Evolutionary conservation across 805 yeast genomes (phyloP), one percentile per base, ranked within the genome.

Genomic region (Lachancea waltii): DNA sequence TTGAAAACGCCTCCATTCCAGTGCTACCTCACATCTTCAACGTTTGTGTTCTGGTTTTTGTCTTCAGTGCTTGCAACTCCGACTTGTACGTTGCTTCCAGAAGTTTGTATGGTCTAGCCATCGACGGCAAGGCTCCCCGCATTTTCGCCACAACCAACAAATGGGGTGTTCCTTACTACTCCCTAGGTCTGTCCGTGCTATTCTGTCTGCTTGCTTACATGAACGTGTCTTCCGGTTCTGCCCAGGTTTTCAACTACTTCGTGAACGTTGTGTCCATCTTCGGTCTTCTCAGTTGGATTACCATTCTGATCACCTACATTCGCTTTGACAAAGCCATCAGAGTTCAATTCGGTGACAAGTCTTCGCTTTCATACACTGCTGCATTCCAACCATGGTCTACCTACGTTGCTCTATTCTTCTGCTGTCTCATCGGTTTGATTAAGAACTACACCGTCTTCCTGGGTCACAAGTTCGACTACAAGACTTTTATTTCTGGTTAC

Each of bases 1-100:
- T 85, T 42, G 54, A 62, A 36, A 72, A 68, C 50, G 78, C 80
- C 52, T 72, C 72, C 45, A 83, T 85, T 45, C 51, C 57, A 7
- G 89, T 76, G 1, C 64, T 85, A 45, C 87, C 87, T 26, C 82
- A 80, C 48, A 70, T 86, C 34, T 68, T 86, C 53, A 86, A 86
- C 58, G 90, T 80, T 2, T 78, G 85, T 58, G 81, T 86, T 48
- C 62, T 86, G 53, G 62, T 83, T 28, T 81, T 84, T 46, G 87
- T 85, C 42, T 73, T 84, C 56, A 81, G 90, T 8, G 94, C 94
- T 32, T 79, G 84, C 8, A 85, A 83, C 64, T 80, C 87, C 2
- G 87, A 80, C 61, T 67, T 84, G 53, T 82, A 81, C 62, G 78
- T 79, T 56, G 83, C 84, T 20, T 76, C 92, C 15, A 73, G 95